phyloP scores from a whole-genome alignment of 139 green algal genomes.

The Chlorella sorokiniana region DNA sequence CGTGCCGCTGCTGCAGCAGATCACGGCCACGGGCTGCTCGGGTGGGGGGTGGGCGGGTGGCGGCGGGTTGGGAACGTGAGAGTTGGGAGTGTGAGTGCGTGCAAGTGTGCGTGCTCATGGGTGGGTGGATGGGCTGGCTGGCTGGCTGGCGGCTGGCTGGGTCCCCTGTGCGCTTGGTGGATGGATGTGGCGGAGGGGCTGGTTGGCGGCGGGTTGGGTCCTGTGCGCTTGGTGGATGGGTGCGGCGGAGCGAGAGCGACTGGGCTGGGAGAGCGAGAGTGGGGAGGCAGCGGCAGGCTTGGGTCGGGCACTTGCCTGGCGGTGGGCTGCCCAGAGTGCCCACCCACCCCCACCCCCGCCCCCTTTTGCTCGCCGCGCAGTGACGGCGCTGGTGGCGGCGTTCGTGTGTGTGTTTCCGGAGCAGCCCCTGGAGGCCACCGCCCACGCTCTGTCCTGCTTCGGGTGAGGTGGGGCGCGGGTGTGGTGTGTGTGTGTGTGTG shows the following conservation, averaged over 20 bases:
- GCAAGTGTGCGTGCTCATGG: too few species aligned
- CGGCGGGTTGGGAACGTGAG: too few species aligned
- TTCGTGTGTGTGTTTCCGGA: conserved; percentile 62
- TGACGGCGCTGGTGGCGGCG: conserved; percentile 80
- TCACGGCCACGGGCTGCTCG: conserved; percentile 81
- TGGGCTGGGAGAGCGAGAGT: too few species aligned
- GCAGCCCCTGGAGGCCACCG: conserved; percentile 62
- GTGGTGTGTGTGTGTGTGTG: not conserved
- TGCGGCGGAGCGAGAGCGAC: too few species aligned
- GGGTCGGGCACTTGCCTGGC: too few species aligned
- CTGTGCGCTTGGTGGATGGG: too few species aligned
- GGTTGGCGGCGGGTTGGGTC: too few species aligned
- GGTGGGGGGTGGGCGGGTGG: not conserved
- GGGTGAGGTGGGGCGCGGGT: conserved; percentile 56
- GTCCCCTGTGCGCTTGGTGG: not conserved
- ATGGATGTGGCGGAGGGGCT: too few species aligned
- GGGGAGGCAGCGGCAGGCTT: too few species aligned
- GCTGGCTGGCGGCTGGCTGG: not conserved
- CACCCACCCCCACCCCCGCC: not conserved
- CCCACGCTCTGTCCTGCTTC: conserved; percentile 72
- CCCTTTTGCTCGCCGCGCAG: not conserved
- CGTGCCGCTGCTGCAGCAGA: conserved; percentile 61
- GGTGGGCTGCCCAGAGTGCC: not conserved
- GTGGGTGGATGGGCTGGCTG: too few species aligned
- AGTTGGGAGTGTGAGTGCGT: too few species aligned